Percentiles rank a stretch among this genome's conserved stretches.
phyloP scores from a whole-genome alignment of 176 grass and related monocot species.

The Dendrocalamus sinicus region DNA sequence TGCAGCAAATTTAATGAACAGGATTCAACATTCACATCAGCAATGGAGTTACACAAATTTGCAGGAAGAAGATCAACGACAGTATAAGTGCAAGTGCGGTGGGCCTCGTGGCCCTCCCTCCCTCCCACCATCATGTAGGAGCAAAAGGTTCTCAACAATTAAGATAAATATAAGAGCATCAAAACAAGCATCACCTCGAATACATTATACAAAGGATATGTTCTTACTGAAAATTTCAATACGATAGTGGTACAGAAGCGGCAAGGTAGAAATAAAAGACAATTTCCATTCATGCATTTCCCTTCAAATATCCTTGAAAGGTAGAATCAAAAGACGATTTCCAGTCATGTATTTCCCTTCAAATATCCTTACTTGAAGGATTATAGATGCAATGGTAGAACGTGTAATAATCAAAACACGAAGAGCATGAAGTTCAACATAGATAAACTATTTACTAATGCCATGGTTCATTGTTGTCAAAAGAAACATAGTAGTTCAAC shows the following conservation, averaged over 20 bases:
- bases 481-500: neutral
- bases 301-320: neutral
- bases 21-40: neutral
- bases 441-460: neutral
- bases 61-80: neutral
- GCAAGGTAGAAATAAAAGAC: neutral
- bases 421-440: neutral
- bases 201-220: neutral
- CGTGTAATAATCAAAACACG: neutral
- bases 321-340: neutral
- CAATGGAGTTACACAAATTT: neutral
- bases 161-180: neutral
- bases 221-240: neutral
- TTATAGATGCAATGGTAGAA: neutral
- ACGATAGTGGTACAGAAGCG: neutral
- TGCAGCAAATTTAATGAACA: neutral
- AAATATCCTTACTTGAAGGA: neutral
- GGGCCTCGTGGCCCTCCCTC: neutral
- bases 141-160: constrained; percentile 12
- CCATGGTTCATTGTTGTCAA: neutral
- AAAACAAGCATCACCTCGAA: neutral
- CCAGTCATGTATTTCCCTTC: neutral
- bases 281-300: neutral
- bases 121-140: neutral
- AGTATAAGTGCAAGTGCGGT: neutral